A percentile compares a stretch with the other conserved stretches of the same genome.
phyloP scores from a whole-genome alignment of 2,329 filamentous ascomycete genomes.

The Colletotrichum sojae region DNA sequence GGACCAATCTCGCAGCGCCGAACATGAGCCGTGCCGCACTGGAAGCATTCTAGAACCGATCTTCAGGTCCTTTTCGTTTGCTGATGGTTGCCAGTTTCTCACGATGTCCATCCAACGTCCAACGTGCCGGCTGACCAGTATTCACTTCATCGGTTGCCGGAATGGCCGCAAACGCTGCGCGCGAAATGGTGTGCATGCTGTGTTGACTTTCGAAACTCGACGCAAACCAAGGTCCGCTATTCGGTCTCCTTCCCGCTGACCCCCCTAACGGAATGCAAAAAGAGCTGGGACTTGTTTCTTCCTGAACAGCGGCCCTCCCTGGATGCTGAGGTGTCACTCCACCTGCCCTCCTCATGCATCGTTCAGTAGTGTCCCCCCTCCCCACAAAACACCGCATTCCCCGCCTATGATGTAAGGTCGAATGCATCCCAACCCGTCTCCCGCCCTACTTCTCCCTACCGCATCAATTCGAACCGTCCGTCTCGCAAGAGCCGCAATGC shows the following conservation, averaged over 20 bases:
- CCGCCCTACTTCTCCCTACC: background rate
- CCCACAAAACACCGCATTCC: conserved; percentile 32
- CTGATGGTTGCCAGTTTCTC: background rate
- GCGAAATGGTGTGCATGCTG: background rate
- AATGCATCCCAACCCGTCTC: conserved; percentile 22
- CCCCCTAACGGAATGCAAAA: conserved; percentile 4
- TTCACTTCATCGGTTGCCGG: background rate
- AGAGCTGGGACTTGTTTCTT: conserved; percentile 37
- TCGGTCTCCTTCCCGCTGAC: conserved; percentile 7
- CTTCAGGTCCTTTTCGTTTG: conserved; percentile 13
- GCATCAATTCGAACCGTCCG: conserved; percentile 20
- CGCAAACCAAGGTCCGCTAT: conserved; percentile 14
- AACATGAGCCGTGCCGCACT: conserved; percentile 14
- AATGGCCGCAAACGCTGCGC: background rate
- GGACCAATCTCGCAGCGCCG: conserved; percentile 12
- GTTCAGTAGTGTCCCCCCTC: conserved; percentile 9
- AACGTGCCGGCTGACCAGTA: no score
- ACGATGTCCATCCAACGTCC: background rate
- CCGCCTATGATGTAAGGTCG: conserved; percentile 39
- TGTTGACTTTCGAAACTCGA: conserved; percentile 24
- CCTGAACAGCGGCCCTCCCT: conserved; percentile 36
- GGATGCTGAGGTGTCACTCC: conserved; percentile 37
- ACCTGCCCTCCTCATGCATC: conserved; percentile 36
- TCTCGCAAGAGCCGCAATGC: conserved; percentile 37
- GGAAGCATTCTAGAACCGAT: conserved; percentile 36